These are phyloP conservation scores for Exophiala phaeomuriformis DNA, from an alignment of 2,329 filamentous ascomycete genomes.

Conservation along the genomic window DNA sequence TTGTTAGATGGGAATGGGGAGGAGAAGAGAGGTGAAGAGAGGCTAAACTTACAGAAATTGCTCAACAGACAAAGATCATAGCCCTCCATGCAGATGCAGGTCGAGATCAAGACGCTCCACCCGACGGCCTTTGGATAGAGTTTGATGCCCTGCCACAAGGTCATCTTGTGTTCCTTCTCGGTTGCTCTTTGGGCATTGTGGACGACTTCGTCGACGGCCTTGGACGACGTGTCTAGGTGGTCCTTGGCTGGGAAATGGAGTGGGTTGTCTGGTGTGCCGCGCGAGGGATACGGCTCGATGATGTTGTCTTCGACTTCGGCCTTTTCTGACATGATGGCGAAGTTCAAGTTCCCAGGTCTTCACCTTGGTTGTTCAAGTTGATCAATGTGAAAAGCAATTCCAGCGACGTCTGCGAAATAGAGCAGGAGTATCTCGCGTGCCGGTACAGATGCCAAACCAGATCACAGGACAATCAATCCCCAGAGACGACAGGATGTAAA, in stretches of 20 bases:
- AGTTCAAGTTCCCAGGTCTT: no score
- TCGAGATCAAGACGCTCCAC: slow-evolving; percentile 82
- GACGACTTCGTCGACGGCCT: slow-evolving; percentile 30
- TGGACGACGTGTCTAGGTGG: slow-evolving; percentile 7
- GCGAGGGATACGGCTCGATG: slow-evolving; percentile 6
- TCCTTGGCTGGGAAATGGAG: slow-evolving; percentile 13
- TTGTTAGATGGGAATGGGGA: not conserved
- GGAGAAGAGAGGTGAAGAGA: not conserved
- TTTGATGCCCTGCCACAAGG: slow-evolving; percentile 64
- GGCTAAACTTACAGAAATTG: slow-evolving; percentile 22
- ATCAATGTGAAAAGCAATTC: no score
- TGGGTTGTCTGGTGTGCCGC: slow-evolving; percentile 4
- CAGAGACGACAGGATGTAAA: not conserved
- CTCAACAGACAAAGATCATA: slow-evolving; percentile 57
- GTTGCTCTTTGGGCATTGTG: slow-evolving; percentile 38
- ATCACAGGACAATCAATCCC: not conserved
- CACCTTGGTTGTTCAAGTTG: no score
- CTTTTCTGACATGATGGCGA: slow-evolving; percentile 15
- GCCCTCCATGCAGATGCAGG: slow-evolving; percentile 76
- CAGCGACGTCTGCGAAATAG: no score
- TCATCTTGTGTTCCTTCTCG: slow-evolving; percentile 56
- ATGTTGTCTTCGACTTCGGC: slow-evolving; percentile 10
- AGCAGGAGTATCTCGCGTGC: no score
- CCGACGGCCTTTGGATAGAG: slow-evolving; percentile 80
- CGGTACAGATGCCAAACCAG: no score